phyloP scores from a whole-genome alignment of 2,329 filamentous ascomycete genomes.

The Huntiella bhutanensis region DNA sequence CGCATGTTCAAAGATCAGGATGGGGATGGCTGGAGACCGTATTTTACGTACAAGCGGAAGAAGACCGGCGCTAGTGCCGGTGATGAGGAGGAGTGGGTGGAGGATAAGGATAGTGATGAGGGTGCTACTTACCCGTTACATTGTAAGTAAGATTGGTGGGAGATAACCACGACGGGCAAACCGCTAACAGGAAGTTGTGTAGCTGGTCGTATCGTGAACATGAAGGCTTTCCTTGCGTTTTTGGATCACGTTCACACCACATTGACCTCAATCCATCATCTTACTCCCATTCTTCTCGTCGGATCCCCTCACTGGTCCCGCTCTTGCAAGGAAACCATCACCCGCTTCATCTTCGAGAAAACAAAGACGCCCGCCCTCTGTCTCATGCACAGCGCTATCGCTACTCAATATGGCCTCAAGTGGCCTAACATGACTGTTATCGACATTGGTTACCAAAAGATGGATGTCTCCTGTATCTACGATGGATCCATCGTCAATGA shows the following conservation, averaged over 20 bases:
- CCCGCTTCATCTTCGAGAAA: conserved; percentile 92
- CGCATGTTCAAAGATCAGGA: conserved; percentile 84
- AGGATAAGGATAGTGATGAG: conserved; percentile 73
- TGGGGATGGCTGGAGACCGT: conserved; percentile 56
- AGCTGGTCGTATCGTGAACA: conserved; percentile 70
- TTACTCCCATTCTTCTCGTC: conserved; percentile 84
- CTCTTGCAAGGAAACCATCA: conserved; percentile 69
- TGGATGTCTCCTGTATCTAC: conserved; percentile 76
- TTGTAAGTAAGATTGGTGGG: conserved; percentile 21
- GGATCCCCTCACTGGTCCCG: conserved; percentile 79
- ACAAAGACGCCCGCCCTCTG: conserved; percentile 87
- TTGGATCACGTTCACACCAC: conserved; percentile 81
- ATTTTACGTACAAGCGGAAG: conserved; percentile 52
- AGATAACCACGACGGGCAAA: background rate
- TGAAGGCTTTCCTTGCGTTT: conserved; percentile 84
- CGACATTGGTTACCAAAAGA: conserved; percentile 82
- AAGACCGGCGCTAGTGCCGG: conserved; percentile 28
- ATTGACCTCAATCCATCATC: conserved; percentile 82
- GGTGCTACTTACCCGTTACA: conserved; percentile 76
- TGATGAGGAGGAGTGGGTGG: conserved; percentile 55
- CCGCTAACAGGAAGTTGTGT: conserved; percentile 12
- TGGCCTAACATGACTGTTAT: conserved; percentile 64
- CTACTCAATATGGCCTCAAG: conserved; percentile 67
- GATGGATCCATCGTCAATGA: conserved; percentile 59
- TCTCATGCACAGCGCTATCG: conserved; percentile 73